These are phyloP conservation scores for Phaeolepiota aurea DNA, from an alignment of 768 basidiomycete species.

Conservation along the genomic window DNA sequence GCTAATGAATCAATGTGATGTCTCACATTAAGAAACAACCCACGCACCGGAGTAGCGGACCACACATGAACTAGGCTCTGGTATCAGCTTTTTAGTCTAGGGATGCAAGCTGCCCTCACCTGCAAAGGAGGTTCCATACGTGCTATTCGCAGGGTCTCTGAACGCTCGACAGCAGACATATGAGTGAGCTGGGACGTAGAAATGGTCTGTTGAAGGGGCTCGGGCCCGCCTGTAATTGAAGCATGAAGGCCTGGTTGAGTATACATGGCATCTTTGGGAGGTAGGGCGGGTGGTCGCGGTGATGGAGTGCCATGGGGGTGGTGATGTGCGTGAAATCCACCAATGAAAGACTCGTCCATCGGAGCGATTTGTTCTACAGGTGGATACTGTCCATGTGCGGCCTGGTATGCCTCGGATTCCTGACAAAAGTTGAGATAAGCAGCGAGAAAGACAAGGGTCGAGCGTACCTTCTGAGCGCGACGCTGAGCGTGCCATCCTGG, in stretches of 20 bases:
- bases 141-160: conserved; percentile 45
- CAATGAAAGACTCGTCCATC: conserved; percentile 53
- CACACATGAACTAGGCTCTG: conserved; percentile 71
- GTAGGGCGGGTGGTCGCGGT: conserved; percentile 36
- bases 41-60: conserved; percentile 60
- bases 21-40: conserved; percentile 1
- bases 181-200: conserved; percentile 33
- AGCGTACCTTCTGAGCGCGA: conserved; percentile 46
- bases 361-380: conserved; percentile 55
- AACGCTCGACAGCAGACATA: conserved; percentile 57
- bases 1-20: neutral
- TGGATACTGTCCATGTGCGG: conserved; percentile 24
- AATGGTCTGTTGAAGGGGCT: conserved; percentile 19
- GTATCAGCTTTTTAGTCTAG: too few species aligned
- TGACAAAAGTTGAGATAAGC: conserved; percentile 9
- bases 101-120: conserved; percentile 22
- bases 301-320: conserved; percentile 24
- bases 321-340: conserved; percentile 37
- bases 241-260: conserved; percentile 8
- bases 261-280: conserved; percentile 37
- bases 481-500: conserved; percentile 70
- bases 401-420: conserved; percentile 23
- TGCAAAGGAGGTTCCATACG: conserved; percentile 79
- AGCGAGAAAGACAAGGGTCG: neutral
- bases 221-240: conserved; percentile 8